Percentiles rank a stretch among this genome's conserved stretches.
phyloP scores from a whole-genome alignment of 306 rosid genomes.

The Macrotyloma uniflorum region DNA sequence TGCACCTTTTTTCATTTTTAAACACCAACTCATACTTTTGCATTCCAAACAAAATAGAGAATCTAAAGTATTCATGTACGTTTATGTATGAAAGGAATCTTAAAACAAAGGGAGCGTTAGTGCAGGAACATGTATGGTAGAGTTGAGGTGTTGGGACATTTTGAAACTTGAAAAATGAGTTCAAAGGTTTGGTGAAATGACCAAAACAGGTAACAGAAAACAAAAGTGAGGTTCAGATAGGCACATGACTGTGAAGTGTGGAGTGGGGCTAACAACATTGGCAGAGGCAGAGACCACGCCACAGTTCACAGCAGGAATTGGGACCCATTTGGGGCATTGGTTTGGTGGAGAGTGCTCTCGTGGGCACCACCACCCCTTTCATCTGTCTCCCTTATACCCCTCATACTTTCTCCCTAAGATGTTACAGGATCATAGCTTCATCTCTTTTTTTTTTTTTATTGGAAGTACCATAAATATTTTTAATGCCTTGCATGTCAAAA shows the following conservation, averaged over 20 bases:
- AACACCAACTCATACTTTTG: no score
- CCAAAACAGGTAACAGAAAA: conserved; percentile 7
- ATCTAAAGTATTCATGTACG: background rate
- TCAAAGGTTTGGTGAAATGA: conserved; percentile 15
- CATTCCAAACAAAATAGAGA: no score
- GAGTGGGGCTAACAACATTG: conserved; percentile 14
- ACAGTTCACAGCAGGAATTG: conserved; percentile 19
- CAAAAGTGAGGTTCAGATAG: conserved; percentile 29
- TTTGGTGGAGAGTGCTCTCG: conserved; percentile 34
- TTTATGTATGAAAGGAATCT: background rate
- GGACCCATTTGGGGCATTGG: conserved; percentile 39
- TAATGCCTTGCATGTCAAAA: background rate
- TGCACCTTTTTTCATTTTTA: no score
- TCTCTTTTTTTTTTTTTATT: background rate
- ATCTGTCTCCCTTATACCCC: conserved; percentile 56
- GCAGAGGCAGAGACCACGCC: conserved; percentile 41
- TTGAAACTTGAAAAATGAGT: conserved; percentile 36
- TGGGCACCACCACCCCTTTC: conserved; percentile 47
- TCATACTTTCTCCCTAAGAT: conserved; percentile 35
- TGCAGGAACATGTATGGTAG: background rate
- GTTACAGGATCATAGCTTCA: conserved; percentile 9
- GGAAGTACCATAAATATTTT: background rate
- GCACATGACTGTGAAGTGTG: conserved; percentile 32
- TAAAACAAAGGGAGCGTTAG: background rate
- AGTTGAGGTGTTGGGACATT: conserved; percentile 2